Base-by-base conservation (phyloP, 169 alveolate genomes). In the Theileria sp. region DNA sequence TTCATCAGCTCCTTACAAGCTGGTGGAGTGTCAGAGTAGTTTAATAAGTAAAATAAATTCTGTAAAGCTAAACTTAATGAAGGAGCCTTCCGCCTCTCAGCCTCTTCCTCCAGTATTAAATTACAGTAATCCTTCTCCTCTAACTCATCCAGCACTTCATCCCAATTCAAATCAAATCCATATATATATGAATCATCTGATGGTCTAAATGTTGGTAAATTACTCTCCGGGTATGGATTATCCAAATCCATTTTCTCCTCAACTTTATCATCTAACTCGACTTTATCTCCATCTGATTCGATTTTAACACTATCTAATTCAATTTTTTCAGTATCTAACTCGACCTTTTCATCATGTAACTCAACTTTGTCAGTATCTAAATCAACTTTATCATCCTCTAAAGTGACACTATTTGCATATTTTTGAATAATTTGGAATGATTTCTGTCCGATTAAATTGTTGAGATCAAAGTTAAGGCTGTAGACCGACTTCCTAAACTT, bases 401-500 rank as follows among this genome's bases (percentile, higher is more conserved):
- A 32, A 32, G 1, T 32, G 36, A 32, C 36, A 56, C 26, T 66
- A 54, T 73, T 54, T 75, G 81, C 70, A 36, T 76, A 58, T 5
- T 82, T 73, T 70, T 76, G 44, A 34, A 82, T 78, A 65, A 87
- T 87, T 61, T 86, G 67, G 64, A 72, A 36, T 34, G 86, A 49
- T 79, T 78, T 68, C 34, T 32, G 68, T 0, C 92, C 95, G 50
- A 82, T 86, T 86, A 86, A 74, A 56, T 86, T 81, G 50, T 77
- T 83, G 58, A 73, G 73, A 28, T 87, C 88, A 86, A 91, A 92
- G 30, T 86, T 75, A 81, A 95, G 84, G 70, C 88, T 81, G 81
- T 93, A 95, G 9, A 95, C 97, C 13, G 96, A 96, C 70, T 97
- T 94, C 74, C 99, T 90, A 85, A 98, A 98, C 54, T 97, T 92